These are phyloP conservation scores for Aethionema arabicum DNA, from an alignment of 345 rosid species.

Conservation along the genomic window DNA sequence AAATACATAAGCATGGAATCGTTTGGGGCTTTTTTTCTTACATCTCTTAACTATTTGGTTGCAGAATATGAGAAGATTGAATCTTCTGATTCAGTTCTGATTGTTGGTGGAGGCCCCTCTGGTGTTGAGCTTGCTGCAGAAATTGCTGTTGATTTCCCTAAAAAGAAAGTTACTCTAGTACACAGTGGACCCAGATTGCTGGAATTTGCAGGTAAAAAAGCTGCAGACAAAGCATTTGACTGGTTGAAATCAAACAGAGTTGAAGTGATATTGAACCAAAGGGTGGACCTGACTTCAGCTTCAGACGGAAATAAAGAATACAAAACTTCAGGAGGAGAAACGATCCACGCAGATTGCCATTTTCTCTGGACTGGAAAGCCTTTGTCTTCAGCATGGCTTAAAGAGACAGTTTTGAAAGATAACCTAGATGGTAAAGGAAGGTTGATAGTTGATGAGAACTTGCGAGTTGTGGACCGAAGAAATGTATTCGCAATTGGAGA, in stretches of 20 bases:
- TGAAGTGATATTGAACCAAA: slow-evolving; percentile 63
- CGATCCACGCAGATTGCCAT: slow-evolving; percentile 54
- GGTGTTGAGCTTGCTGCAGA: slow-evolving; percentile 96
- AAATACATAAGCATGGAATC: slow-evolving; percentile 48
- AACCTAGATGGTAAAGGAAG: slow-evolving; percentile 51
- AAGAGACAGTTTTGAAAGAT: slow-evolving; percentile 49
- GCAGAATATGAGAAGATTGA: slow-evolving; percentile 75
- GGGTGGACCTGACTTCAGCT: slow-evolving; percentile 51
- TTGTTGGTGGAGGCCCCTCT: slow-evolving; percentile 92
- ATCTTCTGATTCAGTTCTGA: slow-evolving; percentile 68
- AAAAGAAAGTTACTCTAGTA: slow-evolving; percentile 57
- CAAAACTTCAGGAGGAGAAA: slow-evolving; percentile 60
- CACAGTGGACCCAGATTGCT: slow-evolving; percentile 64
- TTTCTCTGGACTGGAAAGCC: slow-evolving; percentile 59
- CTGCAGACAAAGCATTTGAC: slow-evolving; percentile 48
- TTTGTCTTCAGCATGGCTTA: slow-evolving; percentile 56
- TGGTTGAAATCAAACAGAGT: slow-evolving; percentile 62
- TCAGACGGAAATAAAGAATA: slow-evolving; percentile 47
- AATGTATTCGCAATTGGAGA: slow-evolving; percentile 63
- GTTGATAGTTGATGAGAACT: slow-evolving; percentile 52
- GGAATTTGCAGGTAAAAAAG: slow-evolving; percentile 61
- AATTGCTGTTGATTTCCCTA: slow-evolving; percentile 64
- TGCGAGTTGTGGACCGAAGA: slow-evolving; percentile 45
- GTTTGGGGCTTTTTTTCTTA: slow-evolving; percentile 16
- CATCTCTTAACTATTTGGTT: background rate